Base-by-base conservation (phyloP, 2,329 filamentous ascomycete genomes). In the Phyllosticta capitalensis region DNA sequence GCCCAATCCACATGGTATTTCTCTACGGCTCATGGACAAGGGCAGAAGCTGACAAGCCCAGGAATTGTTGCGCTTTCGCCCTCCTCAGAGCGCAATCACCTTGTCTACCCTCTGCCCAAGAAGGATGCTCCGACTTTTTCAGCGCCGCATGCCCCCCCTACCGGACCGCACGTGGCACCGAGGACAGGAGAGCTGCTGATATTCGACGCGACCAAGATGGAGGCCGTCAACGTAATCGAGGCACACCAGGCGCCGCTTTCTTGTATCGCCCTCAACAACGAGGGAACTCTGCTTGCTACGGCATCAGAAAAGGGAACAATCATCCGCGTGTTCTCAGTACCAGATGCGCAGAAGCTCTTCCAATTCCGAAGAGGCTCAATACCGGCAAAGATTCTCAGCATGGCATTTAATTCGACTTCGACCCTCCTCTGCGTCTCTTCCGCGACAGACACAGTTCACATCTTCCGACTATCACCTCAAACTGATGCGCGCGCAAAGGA, bases 271-370 rank as follows among this genome's bases (percentile, higher is more conserved):
- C 80, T 99, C 62, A 99, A 96, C 72, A 92, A 85, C 68, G 91
- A 96, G 62, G 94, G 94, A 12, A 96, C 89, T 2, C 75, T 96
- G 51, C 80, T 99, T 52, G 94, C 94, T 14, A 99, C 94, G 1
- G 90, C 94, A 1, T 97, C 92, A 21, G 94, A 99, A 72, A 99
- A 95, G 57, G 94, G 94, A 64, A 99, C 94, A 0, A 95, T 99
- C 62, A 95, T 99, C 64, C 86, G 94, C 17, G 91, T 99, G 56
- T 99, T 99, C 74, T 90, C 90, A 0, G 84, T 99, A 1, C 94
- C 94, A 2, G 85, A 86, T 64, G 94, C 90, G 10, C 87, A 92
- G 68, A 99, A 97, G 73, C 81, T 99, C 19, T 97, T 92, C 72
- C 92, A 99, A 71, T 99, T 99, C 75, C 85, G 94, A 61, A 85